Percentiles rank a stretch among this genome's conserved stretches.
Conservation (phyloP, 2,329 filamentous ascomycete genomes). For the Thielaviopsis punctulata region DNA sequence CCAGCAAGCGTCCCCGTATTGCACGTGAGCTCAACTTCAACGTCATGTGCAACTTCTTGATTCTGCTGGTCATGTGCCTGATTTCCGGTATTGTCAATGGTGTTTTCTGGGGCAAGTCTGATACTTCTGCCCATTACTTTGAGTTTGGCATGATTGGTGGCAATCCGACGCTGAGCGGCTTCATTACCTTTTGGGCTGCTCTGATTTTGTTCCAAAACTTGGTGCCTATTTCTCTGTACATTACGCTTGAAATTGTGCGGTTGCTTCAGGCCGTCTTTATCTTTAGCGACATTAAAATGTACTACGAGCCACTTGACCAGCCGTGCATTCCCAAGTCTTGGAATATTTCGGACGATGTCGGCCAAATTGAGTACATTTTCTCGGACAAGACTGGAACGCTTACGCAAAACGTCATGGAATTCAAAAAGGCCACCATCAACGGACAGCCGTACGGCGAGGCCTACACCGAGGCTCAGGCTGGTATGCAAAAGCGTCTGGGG, state of each 20-base stretch:
- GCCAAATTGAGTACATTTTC: conserved; percentile 98
- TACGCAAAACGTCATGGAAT: conserved; percentile 99
- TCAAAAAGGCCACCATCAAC: conserved; percentile 96
- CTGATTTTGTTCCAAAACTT: conserved; percentile 96
- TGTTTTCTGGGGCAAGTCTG: conserved; percentile 55
- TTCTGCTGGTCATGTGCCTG: conserved; percentile 80
- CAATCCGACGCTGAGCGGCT: conserved; percentile 60
- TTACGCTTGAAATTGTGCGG: conserved; percentile 88
- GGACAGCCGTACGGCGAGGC: conserved; percentile 94
- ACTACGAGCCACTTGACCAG: conserved; percentile 85
- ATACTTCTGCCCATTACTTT: conserved; percentile 65
- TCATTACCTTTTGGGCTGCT: conserved; percentile 93
- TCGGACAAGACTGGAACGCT: conserved; percentile 95
- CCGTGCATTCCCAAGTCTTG: conserved; percentile 94
- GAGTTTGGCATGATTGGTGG: conserved; percentile 72
- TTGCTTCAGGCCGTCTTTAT: conserved; percentile 93
- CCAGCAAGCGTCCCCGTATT: conserved; percentile 81
- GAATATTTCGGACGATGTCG: conserved; percentile 97
- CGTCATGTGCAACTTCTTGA: conserved; percentile 87
- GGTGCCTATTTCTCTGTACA: conserved; percentile 95
- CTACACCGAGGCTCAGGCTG: conserved; percentile 90
- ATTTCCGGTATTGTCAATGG: conserved; percentile 74
- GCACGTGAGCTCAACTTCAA: conserved; percentile 93
- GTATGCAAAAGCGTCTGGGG: conserved; percentile 84
- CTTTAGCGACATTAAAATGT: conserved; percentile 91